Base-by-base conservation (phyloP, 805 yeast species). In the Hagleromyces aurorensis region DNA sequence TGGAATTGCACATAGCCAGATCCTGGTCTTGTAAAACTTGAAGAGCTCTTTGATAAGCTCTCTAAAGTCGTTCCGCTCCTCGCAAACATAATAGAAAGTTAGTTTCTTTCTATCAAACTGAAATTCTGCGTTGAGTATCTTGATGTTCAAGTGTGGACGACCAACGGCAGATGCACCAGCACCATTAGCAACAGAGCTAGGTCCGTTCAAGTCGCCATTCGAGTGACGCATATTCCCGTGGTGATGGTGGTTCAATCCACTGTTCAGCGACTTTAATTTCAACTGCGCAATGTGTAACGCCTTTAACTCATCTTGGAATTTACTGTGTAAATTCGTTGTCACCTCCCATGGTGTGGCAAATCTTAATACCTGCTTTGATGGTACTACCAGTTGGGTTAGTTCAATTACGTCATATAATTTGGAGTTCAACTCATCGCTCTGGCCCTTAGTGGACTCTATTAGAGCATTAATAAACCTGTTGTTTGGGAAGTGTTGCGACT, bases 31-130 rank as follows among this genome's bases (percentile, higher is more conserved):
- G 61, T 78, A 80, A 36, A 77, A 72, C 48, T 78, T 74, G 63
- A 78, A 80, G 17, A 80, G 57, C 46, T 80, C 89, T 36, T 79
- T 73, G 32, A 79, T 79, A 46, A 80, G 63, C 25, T 72, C 79
- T 34, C 89, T 62, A 50, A 80, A 80, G 50, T 82, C 91, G 33
- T 80, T 68, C 42, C 91, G 61, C 44, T 75, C 75, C 27, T 70
- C 66, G 46, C 78, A 67, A 33, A 64, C 66, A 47, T 78, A 78
- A 55, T 79, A 81, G 43, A 81, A 77, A 5, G 79, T 81, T 38
- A 81, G 63, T 44, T 82, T 82, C 50, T 79, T 78, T 35, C 81
- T 71, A 52, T 82, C 91, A 55, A 78, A 81, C 55, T 82, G 93
- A 55, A 78, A 81, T 53, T 82, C 93, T 1, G 84, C 79, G 50